phyloP scores from a whole-genome alignment of 1,139 yeast species.

The Debaryomyces sp. region DNA sequence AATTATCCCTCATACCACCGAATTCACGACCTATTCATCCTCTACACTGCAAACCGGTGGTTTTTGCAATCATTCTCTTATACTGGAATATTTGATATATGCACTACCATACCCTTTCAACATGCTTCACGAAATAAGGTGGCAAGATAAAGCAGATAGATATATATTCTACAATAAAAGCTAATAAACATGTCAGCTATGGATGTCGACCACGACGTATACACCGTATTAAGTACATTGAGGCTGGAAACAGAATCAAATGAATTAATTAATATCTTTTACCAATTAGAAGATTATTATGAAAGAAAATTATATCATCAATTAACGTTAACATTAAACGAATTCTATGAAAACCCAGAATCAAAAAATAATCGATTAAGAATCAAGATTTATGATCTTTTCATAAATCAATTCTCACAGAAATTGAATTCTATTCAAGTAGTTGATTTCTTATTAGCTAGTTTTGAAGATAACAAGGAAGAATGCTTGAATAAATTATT shows the following conservation, averaged over 20 bases:
- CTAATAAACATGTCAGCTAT: slow-evolving; percentile 22
- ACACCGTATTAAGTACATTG: slow-evolving; percentile 69
- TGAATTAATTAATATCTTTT: slow-evolving; percentile 62
- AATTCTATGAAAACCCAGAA: slow-evolving; percentile 55
- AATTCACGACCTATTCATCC: too few species aligned
- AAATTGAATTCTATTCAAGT: slow-evolving; percentile 79
- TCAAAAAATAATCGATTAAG: slow-evolving; percentile 56
- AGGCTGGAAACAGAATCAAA: slow-evolving; percentile 71
- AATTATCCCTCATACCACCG: too few species aligned
- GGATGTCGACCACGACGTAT: slow-evolving; percentile 49
- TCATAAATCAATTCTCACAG: slow-evolving; percentile 65
- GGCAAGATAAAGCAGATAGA: slow-evolving; percentile 4
- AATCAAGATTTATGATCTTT: slow-evolving; percentile 68
- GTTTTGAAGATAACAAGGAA: slow-evolving; percentile 45
- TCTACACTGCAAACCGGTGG: background rate
- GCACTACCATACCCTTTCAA: background rate
- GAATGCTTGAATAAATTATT: slow-evolving; percentile 59
- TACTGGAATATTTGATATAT: slow-evolving; percentile 1
- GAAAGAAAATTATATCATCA: slow-evolving; percentile 84
- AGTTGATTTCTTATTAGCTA: slow-evolving; percentile 69
- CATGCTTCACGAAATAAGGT: slow-evolving; percentile 5
- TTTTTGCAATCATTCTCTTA: slow-evolving; percentile 2
- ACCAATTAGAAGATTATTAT: slow-evolving; percentile 81
- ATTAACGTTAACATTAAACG: slow-evolving; percentile 69
- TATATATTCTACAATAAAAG: background rate